Conservation (phyloP, 257 asterid species). For the Plantago ovata region DNA sequence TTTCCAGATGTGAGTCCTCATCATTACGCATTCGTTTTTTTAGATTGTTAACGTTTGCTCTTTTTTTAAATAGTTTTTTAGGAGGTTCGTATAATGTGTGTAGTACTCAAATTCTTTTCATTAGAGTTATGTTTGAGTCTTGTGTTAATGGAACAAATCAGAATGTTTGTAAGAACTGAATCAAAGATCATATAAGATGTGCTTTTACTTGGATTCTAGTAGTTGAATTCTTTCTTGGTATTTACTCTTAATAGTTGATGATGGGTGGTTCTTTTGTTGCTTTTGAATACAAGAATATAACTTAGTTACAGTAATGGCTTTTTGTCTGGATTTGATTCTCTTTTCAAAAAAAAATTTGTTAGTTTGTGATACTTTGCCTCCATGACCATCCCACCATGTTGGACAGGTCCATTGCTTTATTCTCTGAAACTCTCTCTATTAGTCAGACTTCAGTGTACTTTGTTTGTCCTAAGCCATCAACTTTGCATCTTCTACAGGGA, state of each 20-base stretch:
- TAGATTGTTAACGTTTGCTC: not conserved
- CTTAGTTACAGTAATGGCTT: slow-evolving; percentile 18
- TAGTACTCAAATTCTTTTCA: not conserved
- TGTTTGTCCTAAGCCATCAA: slow-evolving; percentile 15
- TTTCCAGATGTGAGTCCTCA: slow-evolving; percentile 70
- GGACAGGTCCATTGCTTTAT: slow-evolving; percentile 35
- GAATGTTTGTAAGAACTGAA: not conserved
- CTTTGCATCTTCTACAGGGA: slow-evolving; percentile 29
- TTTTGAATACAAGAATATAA: slow-evolving; percentile 52
- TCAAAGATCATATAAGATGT: too few relatives aligned
- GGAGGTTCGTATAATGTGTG: too few relatives aligned
- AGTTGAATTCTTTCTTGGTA: slow-evolving; percentile 32
- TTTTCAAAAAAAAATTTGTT: slow-evolving; percentile 29
- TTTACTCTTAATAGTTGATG: slow-evolving; percentile 28
- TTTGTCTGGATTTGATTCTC: slow-evolving; percentile 41
- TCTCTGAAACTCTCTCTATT: slow-evolving; percentile 18
- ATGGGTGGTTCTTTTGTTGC: slow-evolving; percentile 30
- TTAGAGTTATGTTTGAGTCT: not conserved
- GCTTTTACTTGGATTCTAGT: not conserved
- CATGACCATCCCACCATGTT: slow-evolving; percentile 18
- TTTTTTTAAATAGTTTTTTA: too few relatives aligned
- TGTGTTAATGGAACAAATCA: not conserved
- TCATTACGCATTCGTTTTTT: too few relatives aligned
- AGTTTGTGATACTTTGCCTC: slow-evolving; percentile 34
- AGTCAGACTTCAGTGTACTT: slow-evolving; percentile 26